Percentiles rank a stretch among this genome's conserved stretches.
These are phyloP conservation scores for Paxillus rubicundulus DNA, from an alignment of 768 basidiomycete species.

Conservation along the genomic window DNA sequence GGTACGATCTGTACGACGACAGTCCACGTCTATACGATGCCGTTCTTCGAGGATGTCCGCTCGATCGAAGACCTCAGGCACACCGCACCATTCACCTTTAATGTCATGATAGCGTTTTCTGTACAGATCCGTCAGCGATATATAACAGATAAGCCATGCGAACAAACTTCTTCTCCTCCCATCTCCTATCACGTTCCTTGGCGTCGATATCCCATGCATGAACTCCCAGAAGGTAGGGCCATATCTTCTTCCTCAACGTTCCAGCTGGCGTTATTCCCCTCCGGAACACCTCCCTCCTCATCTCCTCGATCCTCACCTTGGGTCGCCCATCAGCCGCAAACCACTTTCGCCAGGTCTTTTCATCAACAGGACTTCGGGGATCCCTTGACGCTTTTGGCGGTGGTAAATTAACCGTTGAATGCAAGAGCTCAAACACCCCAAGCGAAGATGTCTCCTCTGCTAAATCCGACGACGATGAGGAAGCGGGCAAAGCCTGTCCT, in stretches of 20 bases:
- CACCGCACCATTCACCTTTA: slow-evolving; percentile 81
- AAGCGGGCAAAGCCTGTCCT: slow-evolving; percentile 61
- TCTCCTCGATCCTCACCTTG: slow-evolving; percentile 60
- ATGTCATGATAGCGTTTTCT: slow-evolving; percentile 69
- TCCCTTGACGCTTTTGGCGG: slow-evolving; percentile 82
- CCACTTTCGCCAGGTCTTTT: slow-evolving; percentile 73
- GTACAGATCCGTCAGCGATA: slow-evolving; percentile 11
- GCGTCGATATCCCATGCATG: slow-evolving; percentile 74
- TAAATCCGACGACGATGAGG: slow-evolving; percentile 45
- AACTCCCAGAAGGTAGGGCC: slow-evolving; percentile 90
- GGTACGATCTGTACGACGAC: slow-evolving; percentile 91
- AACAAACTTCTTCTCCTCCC: slow-evolving; percentile 60
- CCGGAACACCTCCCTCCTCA: slow-evolving; percentile 75
- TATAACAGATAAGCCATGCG: slow-evolving; percentile 10
- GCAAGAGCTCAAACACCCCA: slow-evolving; percentile 85
- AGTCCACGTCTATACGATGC: slow-evolving; percentile 96
- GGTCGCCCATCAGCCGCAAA: slow-evolving; percentile 72
- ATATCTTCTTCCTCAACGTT: slow-evolving; percentile 66
- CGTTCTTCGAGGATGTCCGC: slow-evolving; percentile 83
- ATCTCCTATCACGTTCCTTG: slow-evolving; percentile 56
- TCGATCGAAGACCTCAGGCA: slow-evolving; percentile 77
- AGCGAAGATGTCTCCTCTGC: slow-evolving; percentile 69
- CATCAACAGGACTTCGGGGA: slow-evolving; percentile 73
- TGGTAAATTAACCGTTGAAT: slow-evolving; percentile 75
- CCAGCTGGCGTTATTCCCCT: slow-evolving; percentile 60